Base-by-base conservation (phyloP, 106 monocot species). In the Chionographis japonica region DNA sequence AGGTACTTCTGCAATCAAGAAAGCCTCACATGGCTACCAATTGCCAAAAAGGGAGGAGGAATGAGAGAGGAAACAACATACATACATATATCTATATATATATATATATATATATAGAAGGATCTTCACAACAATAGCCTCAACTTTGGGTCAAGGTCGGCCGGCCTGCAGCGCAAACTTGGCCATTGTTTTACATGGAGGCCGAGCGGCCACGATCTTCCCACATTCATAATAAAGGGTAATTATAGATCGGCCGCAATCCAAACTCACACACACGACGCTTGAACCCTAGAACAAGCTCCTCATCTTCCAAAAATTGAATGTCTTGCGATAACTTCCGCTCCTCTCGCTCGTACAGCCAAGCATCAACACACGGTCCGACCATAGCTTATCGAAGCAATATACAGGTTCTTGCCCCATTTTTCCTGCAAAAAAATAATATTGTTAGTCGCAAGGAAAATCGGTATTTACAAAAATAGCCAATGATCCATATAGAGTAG, bases 391-490 rank as follows among this genome's bases (percentile, higher is more conserved):
- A 90, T 80, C 6, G 90, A 85, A 52, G 86, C 86, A 37, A 90
- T 80, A 27, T 90, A 90, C 7, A 90, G 80, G 62, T 90, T 90
- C 69, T 86, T 86, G 4, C 79, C 82, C 89, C 89, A 89, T 75
- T 89, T 89, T 61, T 89, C 89, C 89, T 89, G 74, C 50, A 70
- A 52, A 27, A 57, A 27, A 11, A 59, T 27, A 6, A 36, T 6
- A 7, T 27, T 11, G 6, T 4, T 27, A 12, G 8, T 3, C 4
- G 3, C 2, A 64, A 77, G 6, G 37, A 17, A 52, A 20, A 14
- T 13, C 50, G 6, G 50, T 2, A 20, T 65, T 55, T 46, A 46
- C 9, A 46, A 46, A 46, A 6, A 46, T 46, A 46, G 9, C 9
- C 46, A 46, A 6, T 46, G 46, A 46, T 46, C 46, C 46, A 46